Base-by-base conservation (phyloP, 768 basidiomycete genomes). In the Dentipellis fragilis region DNA sequence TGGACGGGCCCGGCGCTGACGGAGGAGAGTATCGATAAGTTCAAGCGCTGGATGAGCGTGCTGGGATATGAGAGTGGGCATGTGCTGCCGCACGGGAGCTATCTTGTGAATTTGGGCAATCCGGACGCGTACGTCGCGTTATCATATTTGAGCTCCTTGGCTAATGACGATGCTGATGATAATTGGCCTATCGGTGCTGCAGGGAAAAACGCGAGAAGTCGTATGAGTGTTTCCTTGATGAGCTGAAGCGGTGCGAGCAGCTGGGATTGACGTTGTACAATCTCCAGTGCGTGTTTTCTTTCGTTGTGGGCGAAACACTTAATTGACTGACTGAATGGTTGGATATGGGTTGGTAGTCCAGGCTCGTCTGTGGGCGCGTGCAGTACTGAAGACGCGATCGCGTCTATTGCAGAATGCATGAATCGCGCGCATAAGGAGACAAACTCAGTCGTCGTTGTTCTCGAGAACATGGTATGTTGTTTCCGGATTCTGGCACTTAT, bases 51-150 rank as follows among this genome's bases (percentile, higher is more conserved):
- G 22, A 75, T 90, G 79, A 63, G 70, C 54, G 73, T 75, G 35
- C 78, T 83, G 57, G 79, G 79, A 1, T 92, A 92, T 65, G 70
- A 77, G 0, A 69, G 77, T 2, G 69, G 71, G n/a, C 70, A 85
- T 57, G 74, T 93, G 1, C 70, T 94, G 2, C 89, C 89, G 1
- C 92, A 93, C 60, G 90, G 89, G 29, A 90, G 82, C 60, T 93
- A 93, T 66, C 77, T 93, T 29, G 78, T 93, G 50, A 93, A 93
- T 64, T 75, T 93, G 1, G 91, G 83, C 42, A 92, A 92, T 66
- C 84, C 86, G 0, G 86, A 91, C 57, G 59, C 60, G 88, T 89
- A 51, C 54, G 87, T 69, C 21, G 3, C n/a, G 7, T 22, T 55
- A 4, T 29, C 6, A 3, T n/a, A 29, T 29, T 29, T 29, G 29